Evolutionary conservation across 2,329 filamentous ascomycete species (phyloP).

Genomic region (Scedosporium apiospermum): DNA sequence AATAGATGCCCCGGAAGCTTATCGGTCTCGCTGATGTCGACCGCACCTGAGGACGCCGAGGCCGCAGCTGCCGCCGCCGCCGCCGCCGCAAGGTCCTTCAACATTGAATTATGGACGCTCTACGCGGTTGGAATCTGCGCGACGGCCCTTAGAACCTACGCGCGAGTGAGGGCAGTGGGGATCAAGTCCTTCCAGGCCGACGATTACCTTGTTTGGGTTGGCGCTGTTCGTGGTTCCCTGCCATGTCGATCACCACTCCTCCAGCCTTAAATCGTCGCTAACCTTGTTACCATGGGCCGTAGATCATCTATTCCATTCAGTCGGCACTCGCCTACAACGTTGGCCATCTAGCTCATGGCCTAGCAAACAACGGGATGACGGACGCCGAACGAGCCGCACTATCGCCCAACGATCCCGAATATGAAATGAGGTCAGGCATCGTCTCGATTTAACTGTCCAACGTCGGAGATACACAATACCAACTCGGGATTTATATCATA

Average conservation of each 20-base stretch:
- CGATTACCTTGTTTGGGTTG: conserved; percentile 19
- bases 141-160: conserved; percentile 20
- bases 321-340: conserved; percentile 41
- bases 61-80: conserved; percentile 1
- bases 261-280: neutral
- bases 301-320: conserved; percentile 43
- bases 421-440: conserved; percentile 21
- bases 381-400: conserved; percentile 35
- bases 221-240: conserved; percentile 6
- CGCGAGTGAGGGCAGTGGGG: conserved; percentile 16
- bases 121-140: conserved; percentile 16
- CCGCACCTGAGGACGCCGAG: neutral
- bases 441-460: too few species aligned
- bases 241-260: neutral
- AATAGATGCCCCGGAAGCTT: neutral
- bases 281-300: neutral
- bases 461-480: too few species aligned
- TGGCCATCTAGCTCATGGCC: conserved; percentile 35
- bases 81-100: conserved; percentile 5
- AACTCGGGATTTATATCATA: conserved; percentile 9
- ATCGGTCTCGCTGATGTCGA: neutral
- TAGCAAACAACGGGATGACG: conserved; percentile 50
- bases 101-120: conserved; percentile 18
- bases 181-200: conserved; percentile 17
- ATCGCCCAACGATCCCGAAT: conserved; percentile 33